phyloP scores from a whole-genome alignment of 495 filamentous ascomycete genomes.

The Daldinia caldariorum region DNA sequence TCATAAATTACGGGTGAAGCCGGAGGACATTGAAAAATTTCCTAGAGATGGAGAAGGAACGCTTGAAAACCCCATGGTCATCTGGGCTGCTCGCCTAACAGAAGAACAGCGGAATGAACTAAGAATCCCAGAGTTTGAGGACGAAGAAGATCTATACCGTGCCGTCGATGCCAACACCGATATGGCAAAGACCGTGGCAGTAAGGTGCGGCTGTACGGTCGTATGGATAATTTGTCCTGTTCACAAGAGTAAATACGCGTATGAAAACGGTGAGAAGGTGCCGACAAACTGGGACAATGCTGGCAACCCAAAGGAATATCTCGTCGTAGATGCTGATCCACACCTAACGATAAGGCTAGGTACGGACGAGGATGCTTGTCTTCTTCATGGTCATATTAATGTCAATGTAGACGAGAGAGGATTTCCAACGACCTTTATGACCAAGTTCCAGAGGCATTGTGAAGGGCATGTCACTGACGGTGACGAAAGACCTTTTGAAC shows the following conservation, averaged over 20 bases:
- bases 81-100: constrained; percentile 25
- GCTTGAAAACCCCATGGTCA: constrained; percentile 28
- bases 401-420: constrained; percentile 22
- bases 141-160: constrained; percentile 26
- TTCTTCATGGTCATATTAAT: constrained; percentile 26
- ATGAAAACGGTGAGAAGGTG: constrained; percentile 14
- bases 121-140: constrained; percentile 23
- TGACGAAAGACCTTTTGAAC: constrained; percentile 22
- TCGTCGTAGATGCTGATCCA: constrained; percentile 24
- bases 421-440: constrained; percentile 26
- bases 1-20: constrained; percentile 8
- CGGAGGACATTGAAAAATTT: not conserved
- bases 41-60: constrained; percentile 29
- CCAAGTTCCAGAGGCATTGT: constrained; percentile 9
- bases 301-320: constrained; percentile 16
- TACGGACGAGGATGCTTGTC: constrained; percentile 21
- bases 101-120: constrained; percentile 7
- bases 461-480: constrained; percentile 15
- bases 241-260: constrained; percentile 26
- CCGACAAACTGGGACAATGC: constrained; percentile 7
- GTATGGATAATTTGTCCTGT: constrained; percentile 35
- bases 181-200: constrained; percentile 31
- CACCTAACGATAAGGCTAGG: constrained; percentile 31
- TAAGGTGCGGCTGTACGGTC: constrained; percentile 23
- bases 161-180: constrained; percentile 34